Evolutionary conservation across 2,329 filamentous ascomycete species (phyloP).

Genomic region (Fusarium keratoplasticum): DNA sequence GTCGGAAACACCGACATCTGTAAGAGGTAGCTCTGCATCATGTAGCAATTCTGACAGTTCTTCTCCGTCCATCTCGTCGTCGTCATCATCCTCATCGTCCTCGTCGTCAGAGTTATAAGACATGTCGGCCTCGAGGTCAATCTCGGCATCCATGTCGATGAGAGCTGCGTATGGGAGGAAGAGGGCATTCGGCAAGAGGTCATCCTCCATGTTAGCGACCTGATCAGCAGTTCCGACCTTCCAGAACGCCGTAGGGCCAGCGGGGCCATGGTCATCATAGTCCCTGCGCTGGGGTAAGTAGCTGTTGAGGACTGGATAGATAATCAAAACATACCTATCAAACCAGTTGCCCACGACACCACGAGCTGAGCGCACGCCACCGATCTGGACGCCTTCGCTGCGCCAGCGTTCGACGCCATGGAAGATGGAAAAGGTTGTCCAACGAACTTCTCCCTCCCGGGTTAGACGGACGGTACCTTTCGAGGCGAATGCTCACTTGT

Average conservation of each 20-base stretch:
- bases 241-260: constrained; percentile 82
- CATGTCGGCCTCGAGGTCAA: constrained; percentile 43
- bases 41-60: constrained; percentile 35
- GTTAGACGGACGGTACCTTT: constrained; percentile 74
- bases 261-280: constrained; percentile 75
- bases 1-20: constrained; percentile 14
- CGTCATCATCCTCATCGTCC: constrained; percentile 23
- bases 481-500: constrained; percentile 38
- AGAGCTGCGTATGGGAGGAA: constrained; percentile 45
- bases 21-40: constrained; percentile 34
- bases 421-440: constrained; percentile 76
- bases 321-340: constrained; percentile 68
- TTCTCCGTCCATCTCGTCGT: constrained; percentile 23
- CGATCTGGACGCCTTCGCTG: constrained; percentile 81
- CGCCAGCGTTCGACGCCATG: constrained; percentile 77
- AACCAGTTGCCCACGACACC: constrained; percentile 84
- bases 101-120: constrained; percentile 41
- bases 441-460: constrained; percentile 76
- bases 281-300: constrained; percentile 59
- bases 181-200: constrained; percentile 48
- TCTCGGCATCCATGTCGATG: constrained; percentile 26
- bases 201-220: constrained; percentile 41
- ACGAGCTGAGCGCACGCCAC: constrained; percentile 71
- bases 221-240: constrained; percentile 69
- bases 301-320: not conserved